Conservation (phyloP, 1,284 basidiomycete species). For the Trichosporon faecale region DNA sequence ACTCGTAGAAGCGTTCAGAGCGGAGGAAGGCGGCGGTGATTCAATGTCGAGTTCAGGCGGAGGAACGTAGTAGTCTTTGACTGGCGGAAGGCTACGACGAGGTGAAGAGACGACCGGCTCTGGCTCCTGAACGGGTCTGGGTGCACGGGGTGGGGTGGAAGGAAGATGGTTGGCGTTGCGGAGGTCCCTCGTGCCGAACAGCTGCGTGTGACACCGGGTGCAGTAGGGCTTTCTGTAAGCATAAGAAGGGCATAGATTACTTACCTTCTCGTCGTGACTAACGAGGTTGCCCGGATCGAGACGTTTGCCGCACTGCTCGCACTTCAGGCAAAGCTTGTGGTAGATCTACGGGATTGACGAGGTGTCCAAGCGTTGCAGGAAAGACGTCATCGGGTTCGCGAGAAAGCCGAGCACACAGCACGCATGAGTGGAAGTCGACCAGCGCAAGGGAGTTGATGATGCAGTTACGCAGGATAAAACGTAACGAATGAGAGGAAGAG, state of each 20-base stretch:
- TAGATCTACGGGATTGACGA: slow-evolving; percentile 42
- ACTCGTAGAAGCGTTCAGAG: background rate
- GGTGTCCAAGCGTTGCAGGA: background rate
- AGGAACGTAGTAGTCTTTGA: slow-evolving; percentile 24
- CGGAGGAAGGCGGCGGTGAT: background rate
- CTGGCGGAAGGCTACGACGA: slow-evolving; percentile 20
- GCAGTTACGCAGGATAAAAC: too few relatives aligned
- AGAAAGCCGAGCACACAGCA: background rate
- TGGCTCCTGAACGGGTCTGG: background rate
- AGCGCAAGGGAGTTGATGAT: background rate
- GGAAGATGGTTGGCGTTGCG: slow-evolving; percentile 36
- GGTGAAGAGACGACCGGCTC: slow-evolving; percentile 16
- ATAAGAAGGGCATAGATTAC: slow-evolving; percentile 5
- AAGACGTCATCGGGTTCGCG: background rate
- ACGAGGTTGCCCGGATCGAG: slow-evolving; percentile 50
- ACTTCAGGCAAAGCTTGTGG: slow-evolving; percentile 54
- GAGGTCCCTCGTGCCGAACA: slow-evolving; percentile 50
- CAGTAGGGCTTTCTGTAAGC: slow-evolving; percentile 46
- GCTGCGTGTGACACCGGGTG: slow-evolving; percentile 46
- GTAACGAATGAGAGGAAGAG: background rate
- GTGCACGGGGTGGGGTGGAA: slow-evolving; percentile 10
- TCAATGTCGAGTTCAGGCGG: slow-evolving; percentile 17
- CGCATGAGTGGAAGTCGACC: background rate
- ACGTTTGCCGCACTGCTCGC: slow-evolving; percentile 48
- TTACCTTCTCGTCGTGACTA: slow-evolving; percentile 49